Conservation (phyloP, 352 stramenopile species). For the Phytopythium mirpurense region DNA sequence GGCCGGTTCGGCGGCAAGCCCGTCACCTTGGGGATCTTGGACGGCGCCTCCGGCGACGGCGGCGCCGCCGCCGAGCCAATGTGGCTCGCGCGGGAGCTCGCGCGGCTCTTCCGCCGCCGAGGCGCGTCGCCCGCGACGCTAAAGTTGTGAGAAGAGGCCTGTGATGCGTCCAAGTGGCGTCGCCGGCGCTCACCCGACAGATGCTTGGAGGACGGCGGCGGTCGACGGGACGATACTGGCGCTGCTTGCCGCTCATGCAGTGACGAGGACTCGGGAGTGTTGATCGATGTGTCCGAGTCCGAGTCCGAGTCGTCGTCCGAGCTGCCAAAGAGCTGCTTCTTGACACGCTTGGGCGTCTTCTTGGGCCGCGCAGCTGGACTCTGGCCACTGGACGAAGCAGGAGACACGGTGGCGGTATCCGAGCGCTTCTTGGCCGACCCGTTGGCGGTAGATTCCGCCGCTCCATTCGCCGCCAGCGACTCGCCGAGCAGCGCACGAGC, state of each 20-base stretch:
- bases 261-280: conserved; percentile 17
- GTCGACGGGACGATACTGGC: conserved; percentile 9
- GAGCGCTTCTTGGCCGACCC: conserved; percentile 13
- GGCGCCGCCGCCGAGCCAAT: conserved; percentile 2
- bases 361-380: conserved; percentile 19
- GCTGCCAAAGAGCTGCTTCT: conserved; percentile 43
- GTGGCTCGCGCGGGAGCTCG: conserved; percentile 32
- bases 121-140: conserved; percentile 14
- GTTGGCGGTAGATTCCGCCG: conserved; percentile 8
- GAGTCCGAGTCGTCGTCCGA: conserved; percentile 39
- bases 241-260: conserved; percentile 4
- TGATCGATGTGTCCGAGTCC: conserved; percentile 38
- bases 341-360: conserved; percentile 13
- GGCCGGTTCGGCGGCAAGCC: conserved; percentile 46
- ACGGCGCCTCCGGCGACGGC: conserved; percentile 9
- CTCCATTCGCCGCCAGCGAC: background rate
- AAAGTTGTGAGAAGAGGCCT: conserved; percentile 6
- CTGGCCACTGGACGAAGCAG: conserved; percentile 1
- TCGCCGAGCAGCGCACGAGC: conserved; percentile 16
- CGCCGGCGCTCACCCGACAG: conserved; percentile 9
- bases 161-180: conserved; percentile 6
- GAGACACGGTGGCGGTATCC: conserved; percentile 4
- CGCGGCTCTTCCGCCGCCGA: conserved; percentile 24
- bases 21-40: conserved; percentile 24
- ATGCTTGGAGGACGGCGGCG: conserved; percentile 18